A percentile compares a stretch with the other conserved stretches of the same genome.
phyloP scores from a whole-genome alignment of 2,329 filamentous ascomycete genomes.

The Lojkania enalia region DNA sequence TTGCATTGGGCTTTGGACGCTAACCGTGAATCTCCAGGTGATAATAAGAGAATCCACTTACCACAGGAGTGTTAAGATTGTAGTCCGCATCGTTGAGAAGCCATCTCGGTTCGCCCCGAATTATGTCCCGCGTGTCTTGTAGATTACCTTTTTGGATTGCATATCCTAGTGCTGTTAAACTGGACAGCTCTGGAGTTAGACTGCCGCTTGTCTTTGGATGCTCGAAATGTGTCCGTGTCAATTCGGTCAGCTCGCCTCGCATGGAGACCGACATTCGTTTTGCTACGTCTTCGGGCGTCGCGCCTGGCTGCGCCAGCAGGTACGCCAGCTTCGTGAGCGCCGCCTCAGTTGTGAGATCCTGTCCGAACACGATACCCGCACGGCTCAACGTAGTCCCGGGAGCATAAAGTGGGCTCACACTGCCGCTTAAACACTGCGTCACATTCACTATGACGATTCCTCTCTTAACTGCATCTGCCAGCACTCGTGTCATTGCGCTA shows the following conservation, averaged over 20 bases:
- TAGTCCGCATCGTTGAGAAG: slow-evolving; percentile 78
- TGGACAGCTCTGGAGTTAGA: slow-evolving; percentile 61
- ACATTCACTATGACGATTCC: slow-evolving; percentile 89
- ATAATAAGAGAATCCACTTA: slow-evolving; percentile 38
- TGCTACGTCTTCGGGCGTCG: slow-evolving; percentile 68
- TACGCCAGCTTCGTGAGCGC: slow-evolving; percentile 91
- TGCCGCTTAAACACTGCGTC: slow-evolving; percentile 73
- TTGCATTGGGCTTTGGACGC: slow-evolving; percentile 15
- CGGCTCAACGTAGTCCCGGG: slow-evolving; percentile 69
- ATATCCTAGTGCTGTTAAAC: slow-evolving; percentile 77
- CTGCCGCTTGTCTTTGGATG: slow-evolving; percentile 66
- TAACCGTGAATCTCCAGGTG: slow-evolving; percentile 21
- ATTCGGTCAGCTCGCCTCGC: slow-evolving; percentile 83
- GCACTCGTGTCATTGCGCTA: slow-evolving; percentile 75
- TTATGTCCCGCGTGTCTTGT: slow-evolving; percentile 65
- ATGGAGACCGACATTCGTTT: slow-evolving; percentile 73
- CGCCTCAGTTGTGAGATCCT: slow-evolving; percentile 87
- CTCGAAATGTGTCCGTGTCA: slow-evolving; percentile 71
- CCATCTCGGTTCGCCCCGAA: slow-evolving; percentile 66
- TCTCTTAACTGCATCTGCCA: slow-evolving; percentile 74
- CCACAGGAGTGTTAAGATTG: slow-evolving; percentile 71
- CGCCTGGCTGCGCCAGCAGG: slow-evolving; percentile 69
- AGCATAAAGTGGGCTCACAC: slow-evolving; percentile 47
- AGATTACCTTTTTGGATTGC: slow-evolving; percentile 75
- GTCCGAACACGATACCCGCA: slow-evolving; percentile 85